Evolutionary conservation across 1,139 yeast genomes (phyloP).

Genomic region (Hyphopichia pseudoburtonii): DNA sequence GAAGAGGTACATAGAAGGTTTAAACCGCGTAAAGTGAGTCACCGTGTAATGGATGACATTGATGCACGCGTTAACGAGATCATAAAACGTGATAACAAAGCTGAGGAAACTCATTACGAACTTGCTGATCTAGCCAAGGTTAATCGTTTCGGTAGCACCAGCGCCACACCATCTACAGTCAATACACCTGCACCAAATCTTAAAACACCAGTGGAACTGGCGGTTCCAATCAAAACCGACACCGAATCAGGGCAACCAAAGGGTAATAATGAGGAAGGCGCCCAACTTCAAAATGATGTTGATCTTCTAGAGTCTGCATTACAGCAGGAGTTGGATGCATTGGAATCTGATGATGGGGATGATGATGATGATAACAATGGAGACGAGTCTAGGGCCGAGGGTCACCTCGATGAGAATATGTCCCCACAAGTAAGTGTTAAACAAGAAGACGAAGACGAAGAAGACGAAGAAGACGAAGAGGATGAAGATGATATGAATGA

Average conservation of each 20-base stretch:
- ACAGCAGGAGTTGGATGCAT: slow-evolving; percentile 6
- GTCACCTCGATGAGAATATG: slow-evolving; percentile 8
- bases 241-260: slow-evolving; percentile 12
- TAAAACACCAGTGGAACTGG: slow-evolving; percentile 4
- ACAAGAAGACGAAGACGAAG: slow-evolving; percentile 8
- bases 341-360: slow-evolving; percentile 27
- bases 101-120: slow-evolving; percentile 80
- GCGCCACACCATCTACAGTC: slow-evolving; percentile 26
- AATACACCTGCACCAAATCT: slow-evolving; percentile 15
- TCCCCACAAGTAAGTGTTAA: slow-evolving; percentile 3
- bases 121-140: slow-evolving; percentile 55
- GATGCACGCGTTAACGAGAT: slow-evolving; percentile 80
- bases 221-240: slow-evolving; percentile 6
- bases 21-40: slow-evolving; percentile 51
- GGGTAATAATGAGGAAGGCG: slow-evolving; percentile 24
- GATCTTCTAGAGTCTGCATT: slow-evolving; percentile 4
- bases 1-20: slow-evolving; percentile 46
- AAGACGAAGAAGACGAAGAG: slow-evolving; percentile 7
- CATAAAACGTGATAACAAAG: slow-evolving; percentile 74
- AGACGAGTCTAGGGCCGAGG: slow-evolving; percentile 31
- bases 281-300: slow-evolving; percentile 11
- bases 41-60: slow-evolving; percentile 59
- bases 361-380: slow-evolving; percentile 31
- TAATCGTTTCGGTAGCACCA: slow-evolving; percentile 16
- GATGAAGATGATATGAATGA: slow-evolving; percentile 3